Conservation (phyloP, 1,284 basidiomycete species). For the Apiotrichum montevideense region DNA sequence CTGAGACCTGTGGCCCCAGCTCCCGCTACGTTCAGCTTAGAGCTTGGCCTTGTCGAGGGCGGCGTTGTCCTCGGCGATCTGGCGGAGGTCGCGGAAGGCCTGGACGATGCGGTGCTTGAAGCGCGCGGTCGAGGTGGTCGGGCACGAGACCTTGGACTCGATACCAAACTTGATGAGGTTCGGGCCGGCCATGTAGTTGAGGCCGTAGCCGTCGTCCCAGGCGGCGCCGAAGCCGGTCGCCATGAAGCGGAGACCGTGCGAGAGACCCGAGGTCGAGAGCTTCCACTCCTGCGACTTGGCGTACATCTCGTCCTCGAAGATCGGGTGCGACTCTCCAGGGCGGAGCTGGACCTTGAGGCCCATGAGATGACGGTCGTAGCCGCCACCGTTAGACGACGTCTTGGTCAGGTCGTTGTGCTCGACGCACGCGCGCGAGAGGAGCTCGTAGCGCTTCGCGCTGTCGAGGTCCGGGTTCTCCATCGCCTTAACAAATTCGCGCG, state of each 20-base stretch:
- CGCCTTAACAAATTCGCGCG: constrained; percentile 69
- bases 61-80: constrained; percentile 50
- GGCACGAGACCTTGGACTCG: constrained; percentile 75
- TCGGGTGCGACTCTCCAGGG: constrained; percentile 46
- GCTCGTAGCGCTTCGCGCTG: constrained; percentile 51
- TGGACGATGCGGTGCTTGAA: constrained; percentile 66
- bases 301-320: constrained; percentile 79
- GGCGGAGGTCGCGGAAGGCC: constrained; percentile 67
- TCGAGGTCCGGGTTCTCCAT: constrained; percentile 55
- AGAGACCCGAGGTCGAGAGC: constrained; percentile 84
- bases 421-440: constrained; percentile 64
- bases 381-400: constrained; percentile 73
- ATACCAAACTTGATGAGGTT: constrained; percentile 87
- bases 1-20: not conserved
- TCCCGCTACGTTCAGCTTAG: constrained; percentile 3
- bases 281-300: constrained; percentile 76
- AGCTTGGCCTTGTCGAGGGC: constrained; percentile 26
- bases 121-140: constrained; percentile 62
- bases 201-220: constrained; percentile 81
- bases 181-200: constrained; percentile 81
- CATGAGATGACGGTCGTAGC: constrained; percentile 86
- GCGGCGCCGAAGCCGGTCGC: constrained; percentile 84
- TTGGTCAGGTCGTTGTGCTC: constrained; percentile 71
- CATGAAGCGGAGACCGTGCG: constrained; percentile 76
- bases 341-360: constrained; percentile 68